Percentiles rank a stretch among this genome's conserved stretches.
Evolutionary conservation across 768 basidiomycete genomes (phyloP).

Genomic region (Phanerochaete sordida): DNA sequence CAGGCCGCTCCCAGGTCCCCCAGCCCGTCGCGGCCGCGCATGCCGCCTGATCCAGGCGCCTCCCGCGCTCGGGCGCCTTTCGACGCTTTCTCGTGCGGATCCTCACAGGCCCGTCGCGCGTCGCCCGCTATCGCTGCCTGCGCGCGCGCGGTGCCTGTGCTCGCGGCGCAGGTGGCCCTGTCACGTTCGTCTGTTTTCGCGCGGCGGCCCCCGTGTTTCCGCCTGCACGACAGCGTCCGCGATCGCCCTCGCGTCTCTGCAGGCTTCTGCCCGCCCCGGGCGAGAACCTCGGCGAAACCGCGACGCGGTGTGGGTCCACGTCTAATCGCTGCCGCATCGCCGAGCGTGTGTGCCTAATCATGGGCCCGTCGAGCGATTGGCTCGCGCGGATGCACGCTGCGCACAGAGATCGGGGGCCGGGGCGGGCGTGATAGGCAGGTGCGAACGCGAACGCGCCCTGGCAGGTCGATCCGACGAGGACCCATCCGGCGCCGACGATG

Average conservation of each 20-base stretch:
- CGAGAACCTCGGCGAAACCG: background rate
- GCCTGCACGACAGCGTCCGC: no score
- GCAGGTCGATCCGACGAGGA: background rate
- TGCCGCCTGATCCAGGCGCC: background rate
- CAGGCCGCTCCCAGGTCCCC: background rate
- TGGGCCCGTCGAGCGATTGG: background rate
- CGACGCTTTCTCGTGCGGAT: background rate
- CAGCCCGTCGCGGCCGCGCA: background rate
- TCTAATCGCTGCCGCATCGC: background rate
- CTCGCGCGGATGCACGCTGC: background rate
- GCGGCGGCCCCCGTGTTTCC: no score
- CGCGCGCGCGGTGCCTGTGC: background rate
- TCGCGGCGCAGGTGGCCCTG: no score
- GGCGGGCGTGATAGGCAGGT: background rate
- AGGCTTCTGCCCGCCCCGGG: background rate
- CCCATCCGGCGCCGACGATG: background rate
- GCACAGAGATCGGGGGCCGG: background rate
- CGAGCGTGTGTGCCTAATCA: no score
- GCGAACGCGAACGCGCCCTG: background rate
- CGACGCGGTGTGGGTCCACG: background rate
- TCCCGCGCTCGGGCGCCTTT: background rate
- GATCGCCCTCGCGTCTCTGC: no score
- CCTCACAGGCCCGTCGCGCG: background rate
- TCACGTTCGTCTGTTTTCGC: no score
- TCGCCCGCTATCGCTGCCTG: background rate